phyloP scores from a whole-genome alignment of 495 filamentous ascomycete species.

The Jackrogersella multiformis region DNA sequence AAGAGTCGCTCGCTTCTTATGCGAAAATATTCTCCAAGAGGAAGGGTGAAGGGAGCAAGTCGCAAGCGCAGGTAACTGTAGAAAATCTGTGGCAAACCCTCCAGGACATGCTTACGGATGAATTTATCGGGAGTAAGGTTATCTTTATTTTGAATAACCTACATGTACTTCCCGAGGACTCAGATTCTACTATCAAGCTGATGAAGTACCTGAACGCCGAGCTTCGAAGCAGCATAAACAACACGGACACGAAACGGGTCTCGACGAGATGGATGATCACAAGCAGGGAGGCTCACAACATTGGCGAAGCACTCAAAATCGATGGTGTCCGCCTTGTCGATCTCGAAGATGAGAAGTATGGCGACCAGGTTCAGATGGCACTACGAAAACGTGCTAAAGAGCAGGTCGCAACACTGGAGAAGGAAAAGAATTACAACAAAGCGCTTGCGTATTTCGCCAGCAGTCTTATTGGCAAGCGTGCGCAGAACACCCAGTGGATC shows the following conservation, averaged over 20 bases:
- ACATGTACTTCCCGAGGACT: conserved; percentile 49
- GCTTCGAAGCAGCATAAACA: conserved; percentile 22
- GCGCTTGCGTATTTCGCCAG: conserved; percentile 49
- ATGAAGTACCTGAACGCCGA: conserved; percentile 43
- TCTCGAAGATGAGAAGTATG: conserved; percentile 46
- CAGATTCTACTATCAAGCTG: conserved; percentile 50
- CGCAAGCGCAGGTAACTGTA: conserved; percentile 36
- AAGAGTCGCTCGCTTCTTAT: conserved; percentile 48
- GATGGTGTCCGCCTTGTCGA: conserved; percentile 38
- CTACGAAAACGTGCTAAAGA: conserved; percentile 44
- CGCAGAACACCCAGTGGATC: conserved; percentile 51
- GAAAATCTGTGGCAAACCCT: conserved; percentile 51
- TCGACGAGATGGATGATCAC: conserved; percentile 48
- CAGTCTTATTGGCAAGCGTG: conserved; percentile 47
- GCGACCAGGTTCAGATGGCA: conserved; percentile 44
- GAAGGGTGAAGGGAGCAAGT: conserved; percentile 36
- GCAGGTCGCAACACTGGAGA: conserved; percentile 37
- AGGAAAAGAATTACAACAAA: conserved; percentile 49
- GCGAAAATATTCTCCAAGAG: conserved; percentile 48
- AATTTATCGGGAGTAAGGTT: conserved; percentile 46
- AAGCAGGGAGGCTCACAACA: conserved; percentile 45
- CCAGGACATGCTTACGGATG: conserved; percentile 49
- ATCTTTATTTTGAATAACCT: conserved; percentile 53
- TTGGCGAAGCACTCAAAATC: conserved; percentile 38
- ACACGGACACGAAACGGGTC: conserved; percentile 28